Percentiles rank a stretch among this genome's conserved stretches.
Conservation (phyloP, 2,329 filamentous ascomycete species). For the Fusarium papillatum region DNA sequence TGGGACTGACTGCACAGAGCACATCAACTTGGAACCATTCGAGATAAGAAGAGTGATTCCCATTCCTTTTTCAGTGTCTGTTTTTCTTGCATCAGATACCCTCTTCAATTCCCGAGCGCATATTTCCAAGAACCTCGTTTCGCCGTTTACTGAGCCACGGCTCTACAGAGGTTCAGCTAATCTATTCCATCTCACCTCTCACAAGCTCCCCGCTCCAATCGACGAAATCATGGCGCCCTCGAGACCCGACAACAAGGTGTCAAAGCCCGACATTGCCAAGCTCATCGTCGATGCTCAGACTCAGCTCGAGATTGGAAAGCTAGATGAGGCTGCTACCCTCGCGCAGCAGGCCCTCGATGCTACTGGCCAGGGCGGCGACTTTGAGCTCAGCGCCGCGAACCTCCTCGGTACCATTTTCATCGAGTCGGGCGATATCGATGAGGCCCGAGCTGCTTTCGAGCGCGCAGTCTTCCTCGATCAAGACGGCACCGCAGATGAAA, state of each 20-base stretch:
- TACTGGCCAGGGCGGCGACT: slow-evolving; percentile 60
- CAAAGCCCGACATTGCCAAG: slow-evolving; percentile 49
- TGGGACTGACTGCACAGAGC: background rate
- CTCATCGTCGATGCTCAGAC: slow-evolving; percentile 56
- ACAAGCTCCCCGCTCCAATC: slow-evolving; percentile 16
- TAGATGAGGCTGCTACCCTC: slow-evolving; percentile 55
- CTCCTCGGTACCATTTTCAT: slow-evolving; percentile 86
- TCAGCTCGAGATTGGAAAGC: slow-evolving; percentile 57
- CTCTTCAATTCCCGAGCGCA: background rate
- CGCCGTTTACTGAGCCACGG: background rate
- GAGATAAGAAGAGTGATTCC: slow-evolving; percentile 17
- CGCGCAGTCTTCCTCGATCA: slow-evolving; percentile 82
- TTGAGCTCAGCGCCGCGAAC: slow-evolving; percentile 76
- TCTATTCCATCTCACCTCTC: slow-evolving; percentile 5
- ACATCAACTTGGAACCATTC: background rate
- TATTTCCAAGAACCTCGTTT: background rate
- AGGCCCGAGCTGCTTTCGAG: slow-evolving; percentile 79
- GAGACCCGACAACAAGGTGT: slow-evolving; percentile 53
- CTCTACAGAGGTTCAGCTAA: background rate
- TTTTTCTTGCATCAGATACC: background rate
- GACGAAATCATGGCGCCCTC: slow-evolving; percentile 55
- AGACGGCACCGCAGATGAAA: slow-evolving; percentile 78
- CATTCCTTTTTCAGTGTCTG: slow-evolving; percentile 9
- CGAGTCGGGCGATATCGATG: slow-evolving; percentile 84
- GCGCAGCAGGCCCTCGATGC: slow-evolving; percentile 59